phyloP scores from a whole-genome alignment of 139 green algal genomes.

The Chlamydomonas urium region DNA sequence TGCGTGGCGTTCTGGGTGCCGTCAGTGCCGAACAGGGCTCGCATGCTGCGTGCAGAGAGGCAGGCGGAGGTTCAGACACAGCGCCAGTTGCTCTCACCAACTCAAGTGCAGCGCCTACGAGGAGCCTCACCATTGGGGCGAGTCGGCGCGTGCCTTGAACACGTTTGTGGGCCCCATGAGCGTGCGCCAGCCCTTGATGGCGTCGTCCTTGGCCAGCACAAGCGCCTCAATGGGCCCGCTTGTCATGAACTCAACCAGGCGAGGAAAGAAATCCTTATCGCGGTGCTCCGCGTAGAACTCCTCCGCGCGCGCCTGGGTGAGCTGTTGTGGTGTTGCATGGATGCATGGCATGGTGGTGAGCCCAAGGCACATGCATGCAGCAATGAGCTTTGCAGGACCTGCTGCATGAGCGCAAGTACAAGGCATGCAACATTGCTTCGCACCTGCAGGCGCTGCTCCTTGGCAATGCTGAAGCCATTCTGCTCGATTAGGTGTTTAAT shows the following conservation, averaged over 20 bases:
- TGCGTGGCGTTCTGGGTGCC: constrained; percentile 73
- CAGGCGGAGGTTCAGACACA: no score
- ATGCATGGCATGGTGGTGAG: background rate
- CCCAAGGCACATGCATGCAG: background rate
- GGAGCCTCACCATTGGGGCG: constrained; percentile 43
- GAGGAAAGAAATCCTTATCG: constrained; percentile 69
- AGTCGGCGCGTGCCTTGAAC: constrained; percentile 45
- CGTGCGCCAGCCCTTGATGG: constrained; percentile 63
- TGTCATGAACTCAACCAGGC: constrained; percentile 75
- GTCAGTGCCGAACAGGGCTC: constrained; percentile 73
- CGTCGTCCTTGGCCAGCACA: constrained; percentile 57
- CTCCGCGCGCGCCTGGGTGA: constrained; percentile 24
- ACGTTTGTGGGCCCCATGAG: constrained; percentile 78
- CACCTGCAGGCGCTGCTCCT: constrained; percentile 58
- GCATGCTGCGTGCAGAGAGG: constrained; percentile 47
- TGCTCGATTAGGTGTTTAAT: constrained; percentile 72
- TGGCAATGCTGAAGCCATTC: constrained; percentile 68
- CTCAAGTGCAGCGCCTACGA: background rate
- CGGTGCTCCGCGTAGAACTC: constrained; percentile 84
- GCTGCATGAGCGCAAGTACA: background rate
- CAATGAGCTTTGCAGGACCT: background rate
- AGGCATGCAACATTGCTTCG: background rate
- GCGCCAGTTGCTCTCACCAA: background rate
- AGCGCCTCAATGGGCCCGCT: constrained; percentile 67
- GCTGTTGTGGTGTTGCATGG: background rate